Base-by-base conservation (phyloP, 805 yeast species). In the Debaryomyces hansenii region DNA sequence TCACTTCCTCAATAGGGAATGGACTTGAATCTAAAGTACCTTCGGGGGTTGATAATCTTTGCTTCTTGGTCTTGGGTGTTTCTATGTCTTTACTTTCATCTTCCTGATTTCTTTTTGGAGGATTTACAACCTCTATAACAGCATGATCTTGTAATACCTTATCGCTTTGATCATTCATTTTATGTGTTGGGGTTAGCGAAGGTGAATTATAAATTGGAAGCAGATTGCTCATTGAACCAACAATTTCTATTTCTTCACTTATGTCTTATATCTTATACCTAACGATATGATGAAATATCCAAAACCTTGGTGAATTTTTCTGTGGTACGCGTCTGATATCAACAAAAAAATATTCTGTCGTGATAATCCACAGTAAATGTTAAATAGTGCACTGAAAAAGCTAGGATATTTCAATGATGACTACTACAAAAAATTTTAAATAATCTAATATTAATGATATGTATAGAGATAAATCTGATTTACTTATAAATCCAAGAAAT, bases 151-250 rank as follows among this genome's bases (percentile, higher is more conserved):
- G 35, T 40, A 37, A 20, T n/a, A 10, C n/a, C n/a, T 36, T 20
- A 11, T 36, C 20, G 8, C 4, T 11, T 2, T 11, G 14, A 11
- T 36, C 39, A n/a, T n/a, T 3, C n/a, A n/a, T 18, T 31, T 31
- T 31, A 31, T 18, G 28, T 6, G 14, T 15, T 20, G 44, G 44
- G 5, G 45, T 42, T 11, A 42, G 29, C 12, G 39, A 34, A 9
- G 45, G 45, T 1, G 45, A 42, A 18, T 37, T 20, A 10, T 33
- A 31, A 31, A 6, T 14, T 31, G 34, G 34, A n/a, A 31, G 16
- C 16, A 31, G 16, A 6, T 31, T 14, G 34, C 16, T 31, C 34
- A 31, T 31, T 31, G 11, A 31, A 9, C 4, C 16, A 31, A 31
- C 34, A 4, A 24, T 24, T 24, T 24, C 27, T 24, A 7, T 24